These are phyloP conservation scores for Lachancea meyersii DNA, from an alignment of 805 yeast genomes.

Conservation along the genomic window DNA sequence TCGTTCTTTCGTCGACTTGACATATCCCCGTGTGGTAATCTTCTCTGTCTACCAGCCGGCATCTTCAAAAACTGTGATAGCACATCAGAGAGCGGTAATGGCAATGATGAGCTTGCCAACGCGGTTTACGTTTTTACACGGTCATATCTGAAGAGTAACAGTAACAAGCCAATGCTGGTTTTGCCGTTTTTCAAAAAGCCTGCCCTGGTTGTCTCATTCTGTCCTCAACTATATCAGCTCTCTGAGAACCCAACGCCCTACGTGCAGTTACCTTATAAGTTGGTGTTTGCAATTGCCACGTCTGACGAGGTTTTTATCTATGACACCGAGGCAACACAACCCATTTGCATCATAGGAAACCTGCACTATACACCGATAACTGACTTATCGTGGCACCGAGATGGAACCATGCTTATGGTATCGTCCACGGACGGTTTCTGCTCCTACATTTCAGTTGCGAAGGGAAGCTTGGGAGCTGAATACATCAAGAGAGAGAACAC, in stretches of 20 bases:
- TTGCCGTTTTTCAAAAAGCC: conserved; percentile 78
- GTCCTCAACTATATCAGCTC: conserved; percentile 52
- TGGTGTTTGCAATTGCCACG: conserved; percentile 90
- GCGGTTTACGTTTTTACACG: conserved; percentile 79
- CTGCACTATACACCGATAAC: conserved; percentile 86
- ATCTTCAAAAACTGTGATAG: conserved; percentile 36
- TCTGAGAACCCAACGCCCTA: conserved; percentile 22
- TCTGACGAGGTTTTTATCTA: conserved; percentile 77
- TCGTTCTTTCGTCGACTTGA: conserved; percentile 83
- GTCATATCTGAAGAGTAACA: conserved; percentile 42
- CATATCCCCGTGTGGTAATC: conserved; percentile 85
- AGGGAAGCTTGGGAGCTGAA: conserved; percentile 46
- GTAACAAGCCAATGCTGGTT: conserved; percentile 66
- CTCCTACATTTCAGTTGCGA: conserved; percentile 53
- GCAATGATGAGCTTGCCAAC: conserved; percentile 43
- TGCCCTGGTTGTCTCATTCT: conserved; percentile 75
- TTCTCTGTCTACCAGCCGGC: conserved; percentile 77
- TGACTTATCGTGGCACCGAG: conserved; percentile 77
- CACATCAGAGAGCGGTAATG: conserved; percentile 18
- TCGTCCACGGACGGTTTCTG: conserved; percentile 94
- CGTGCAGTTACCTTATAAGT: conserved; percentile 63
- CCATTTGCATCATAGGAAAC: conserved; percentile 69
- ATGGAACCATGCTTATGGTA: conserved; percentile 63
- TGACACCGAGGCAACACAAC: conserved; percentile 65
- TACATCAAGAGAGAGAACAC: not conserved